A percentile compares a stretch with the other conserved stretches of the same genome.
These are phyloP conservation scores for Coelastrella sp. DNA, from an alignment of 139 green algal genomes.

Conservation along the genomic window DNA sequence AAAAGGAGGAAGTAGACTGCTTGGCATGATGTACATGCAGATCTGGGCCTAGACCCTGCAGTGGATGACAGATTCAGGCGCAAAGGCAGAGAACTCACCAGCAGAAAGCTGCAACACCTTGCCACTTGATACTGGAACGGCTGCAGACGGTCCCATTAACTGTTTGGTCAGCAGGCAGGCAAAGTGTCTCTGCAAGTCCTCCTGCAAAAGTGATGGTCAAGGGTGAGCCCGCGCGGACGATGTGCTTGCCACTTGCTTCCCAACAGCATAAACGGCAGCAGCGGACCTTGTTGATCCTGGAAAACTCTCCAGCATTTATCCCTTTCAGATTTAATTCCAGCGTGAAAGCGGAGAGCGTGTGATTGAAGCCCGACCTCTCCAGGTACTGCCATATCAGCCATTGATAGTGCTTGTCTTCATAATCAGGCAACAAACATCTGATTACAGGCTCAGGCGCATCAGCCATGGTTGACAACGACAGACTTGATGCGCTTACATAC, in stretches of 20 bases:
- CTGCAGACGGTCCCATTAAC: neutral
- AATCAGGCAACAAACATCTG: constrained; percentile 25
- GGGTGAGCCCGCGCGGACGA: neutral
- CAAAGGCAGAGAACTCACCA: neutral
- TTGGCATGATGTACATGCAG: neutral
- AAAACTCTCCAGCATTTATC: neutral
- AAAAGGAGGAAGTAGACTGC: neutral
- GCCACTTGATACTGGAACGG: neutral
- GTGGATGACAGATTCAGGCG: no score
- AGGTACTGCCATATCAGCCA: constrained; percentile 39
- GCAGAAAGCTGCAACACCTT: neutral
- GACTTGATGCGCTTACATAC: neutral
- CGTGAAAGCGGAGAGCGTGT: constrained; percentile 26
- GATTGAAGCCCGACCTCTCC: constrained; percentile 20
- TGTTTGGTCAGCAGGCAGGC: constrained; percentile 6
- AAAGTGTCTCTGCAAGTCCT: constrained; percentile 16
- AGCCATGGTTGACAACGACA: neutral
- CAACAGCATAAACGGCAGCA: neutral
- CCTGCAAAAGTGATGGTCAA: constrained; percentile 13
- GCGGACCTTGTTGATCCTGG: neutral
- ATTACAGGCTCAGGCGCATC: neutral
- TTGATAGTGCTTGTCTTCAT: constrained; percentile 21
- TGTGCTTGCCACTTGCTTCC: neutral
- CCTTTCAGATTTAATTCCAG: constrained; percentile 10
- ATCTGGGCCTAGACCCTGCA: no score